Base-by-base conservation (phyloP, 1,139 yeast species). In the Saccharomyces hybrid region DNA sequence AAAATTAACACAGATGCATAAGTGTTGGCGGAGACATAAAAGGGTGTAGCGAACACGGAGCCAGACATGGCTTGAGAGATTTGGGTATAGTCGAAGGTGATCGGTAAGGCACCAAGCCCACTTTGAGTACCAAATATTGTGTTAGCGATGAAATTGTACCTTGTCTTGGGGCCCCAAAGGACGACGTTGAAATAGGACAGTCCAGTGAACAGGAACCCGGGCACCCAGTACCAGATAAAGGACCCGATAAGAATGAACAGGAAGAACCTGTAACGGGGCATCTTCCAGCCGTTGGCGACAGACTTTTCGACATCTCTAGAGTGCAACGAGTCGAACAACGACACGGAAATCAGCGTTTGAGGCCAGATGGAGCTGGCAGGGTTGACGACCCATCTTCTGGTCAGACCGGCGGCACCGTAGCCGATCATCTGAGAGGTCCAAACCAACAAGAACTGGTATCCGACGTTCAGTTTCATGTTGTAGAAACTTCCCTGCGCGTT, bases 341-440 rank as follows among this genome's bases (percentile, higher is more conserved):
- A 70, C 27, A 71, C 63, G 24, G 69, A 66, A 55, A 71, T 71
- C 60, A 76, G 63, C 50, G 72, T 68, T 46, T 71, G 71, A 2
- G 78, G 78, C 77, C 78, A 75, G 11, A 73, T 63, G 56, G 72
- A 69, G 16, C 68, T 61, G 6, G 73, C 71, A 1, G 76, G 74
- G 50, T 71, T 69, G 8, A 68, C 77, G 52, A 69, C 58, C 57
- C 72, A 69, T n/a, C 71, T 64, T 53, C 74, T 65, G 16, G 72
- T 61, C 12, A 81, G 56, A 46, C 86, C 86, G 48, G 83, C 84
- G 49, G 80, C 68, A 31, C 84, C 83, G 60, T 81, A 80, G 38
- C 85, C 85, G 56, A 81, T 71, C 66, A 78, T 74, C 66, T 81
- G 84, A 42, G 83, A 77, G 29, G 80, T 73, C 73, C 81, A 75